Evolutionary conservation across 2,329 filamentous ascomycete species (phyloP).

Genomic region (Nothophaeocryptopus gaeumannii): DNA sequence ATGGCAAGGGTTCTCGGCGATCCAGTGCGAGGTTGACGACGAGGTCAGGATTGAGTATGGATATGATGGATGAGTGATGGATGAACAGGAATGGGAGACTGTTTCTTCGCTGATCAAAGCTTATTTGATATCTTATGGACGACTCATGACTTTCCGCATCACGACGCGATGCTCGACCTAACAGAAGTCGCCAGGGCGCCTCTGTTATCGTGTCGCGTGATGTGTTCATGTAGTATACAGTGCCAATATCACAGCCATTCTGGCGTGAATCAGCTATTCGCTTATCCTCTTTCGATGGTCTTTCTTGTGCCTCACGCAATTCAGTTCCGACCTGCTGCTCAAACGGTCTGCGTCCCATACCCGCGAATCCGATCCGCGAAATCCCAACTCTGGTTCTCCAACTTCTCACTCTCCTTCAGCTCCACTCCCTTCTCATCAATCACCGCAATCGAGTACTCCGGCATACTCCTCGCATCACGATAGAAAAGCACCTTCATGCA

Average conservation of each 20-base stretch:
- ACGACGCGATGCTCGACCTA: too few species aligned
- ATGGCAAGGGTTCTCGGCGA: too few species aligned
- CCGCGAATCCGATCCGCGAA: slow-evolving; percentile 94
- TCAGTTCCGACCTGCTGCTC: neutral
- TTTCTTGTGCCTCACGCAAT: neutral
- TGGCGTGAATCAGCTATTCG: neutral
- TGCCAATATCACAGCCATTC: neutral
- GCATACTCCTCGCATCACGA: slow-evolving; percentile 87
- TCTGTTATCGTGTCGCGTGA: neutral
- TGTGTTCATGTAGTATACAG: slow-evolving; percentile 9
- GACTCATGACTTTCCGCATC: too few species aligned
- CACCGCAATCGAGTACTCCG: slow-evolving; percentile 86
- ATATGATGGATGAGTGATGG: too few species aligned
- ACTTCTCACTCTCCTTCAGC: slow-evolving; percentile 76
- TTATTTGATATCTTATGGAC: too few species aligned
- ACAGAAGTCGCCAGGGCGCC: too few species aligned
- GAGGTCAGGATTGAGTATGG: too few species aligned
- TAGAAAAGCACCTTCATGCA: slow-evolving; percentile 99
- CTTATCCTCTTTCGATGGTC: neutral
- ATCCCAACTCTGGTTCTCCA: slow-evolving; percentile 96
- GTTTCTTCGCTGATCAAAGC: too few species aligned
- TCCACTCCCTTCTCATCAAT: slow-evolving; percentile 80
- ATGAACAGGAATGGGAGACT: too few species aligned
- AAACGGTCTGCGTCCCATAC: slow-evolving; percentile 75
- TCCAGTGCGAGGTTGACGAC: too few species aligned